Evolutionary conservation across 169 alveolate species (phyloP).

Genomic region (Cyclospora cayetanensis): DNA sequence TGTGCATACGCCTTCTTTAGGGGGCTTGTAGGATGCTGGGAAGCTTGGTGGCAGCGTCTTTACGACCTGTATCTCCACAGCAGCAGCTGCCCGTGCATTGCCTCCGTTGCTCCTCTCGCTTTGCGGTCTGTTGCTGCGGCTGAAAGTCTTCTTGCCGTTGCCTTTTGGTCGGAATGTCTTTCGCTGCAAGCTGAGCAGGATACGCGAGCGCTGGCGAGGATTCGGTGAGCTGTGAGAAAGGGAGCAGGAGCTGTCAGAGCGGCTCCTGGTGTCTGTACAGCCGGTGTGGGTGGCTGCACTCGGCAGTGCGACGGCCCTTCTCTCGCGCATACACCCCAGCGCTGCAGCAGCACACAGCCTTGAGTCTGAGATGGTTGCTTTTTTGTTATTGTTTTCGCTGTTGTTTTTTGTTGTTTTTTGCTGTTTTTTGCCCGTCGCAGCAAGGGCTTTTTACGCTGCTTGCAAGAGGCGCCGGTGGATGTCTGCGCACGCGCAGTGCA

Average conservation of each 20-base stretch:
- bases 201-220: background rate
- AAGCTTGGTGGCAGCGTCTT: background rate
- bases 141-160: slow-evolving; percentile 7
- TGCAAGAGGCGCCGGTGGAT: background rate
- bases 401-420: background rate
- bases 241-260: background rate
- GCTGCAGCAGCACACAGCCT: no score
- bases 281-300: background rate
- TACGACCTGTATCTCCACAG: slow-evolving; percentile 32
- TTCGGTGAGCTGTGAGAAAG: background rate
- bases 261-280: background rate
- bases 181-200: background rate
- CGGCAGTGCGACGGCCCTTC: no score
- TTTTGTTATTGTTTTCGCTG: background rate
- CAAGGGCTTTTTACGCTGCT: slow-evolving; percentile 14
- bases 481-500: background rate
- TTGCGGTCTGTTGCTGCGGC: no score
- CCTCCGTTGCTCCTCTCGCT: no score
- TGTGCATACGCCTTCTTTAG: no score
- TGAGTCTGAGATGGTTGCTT: no score
- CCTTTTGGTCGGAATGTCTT: background rate
- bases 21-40: no score
- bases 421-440: background rate
- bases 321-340: no score
- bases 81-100: slow-evolving; percentile 29